These are phyloP conservation scores for Pyrenochaeta sp. DNA, from an alignment of 2,329 filamentous ascomycete species.

Conservation along the genomic window DNA sequence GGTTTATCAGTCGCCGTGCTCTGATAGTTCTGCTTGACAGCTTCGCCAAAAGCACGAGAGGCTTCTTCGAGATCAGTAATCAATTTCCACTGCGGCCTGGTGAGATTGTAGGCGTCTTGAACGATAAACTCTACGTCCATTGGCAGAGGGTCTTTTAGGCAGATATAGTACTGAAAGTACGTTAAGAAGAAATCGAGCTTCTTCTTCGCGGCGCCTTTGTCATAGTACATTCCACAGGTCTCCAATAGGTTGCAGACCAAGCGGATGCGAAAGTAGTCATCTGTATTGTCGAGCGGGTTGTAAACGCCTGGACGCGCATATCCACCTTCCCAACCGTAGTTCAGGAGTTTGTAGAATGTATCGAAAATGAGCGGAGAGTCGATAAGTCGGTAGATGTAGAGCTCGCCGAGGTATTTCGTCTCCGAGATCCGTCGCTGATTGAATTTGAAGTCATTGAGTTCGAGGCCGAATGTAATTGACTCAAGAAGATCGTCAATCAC, in stretches of 20 bases:
- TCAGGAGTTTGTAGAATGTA: constrained; percentile 90
- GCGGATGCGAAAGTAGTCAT: constrained; percentile 96
- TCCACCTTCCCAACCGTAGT: constrained; percentile 85
- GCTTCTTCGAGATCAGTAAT: constrained; percentile 83
- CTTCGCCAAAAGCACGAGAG: constrained; percentile 80
- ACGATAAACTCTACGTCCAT: constrained; percentile 98
- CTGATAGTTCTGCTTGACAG: constrained; percentile 90
- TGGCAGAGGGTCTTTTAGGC: constrained; percentile 85
- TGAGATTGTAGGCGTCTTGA: constrained; percentile 85
- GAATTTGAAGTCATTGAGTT: constrained; percentile 96
- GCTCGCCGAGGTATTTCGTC: constrained; percentile 93
- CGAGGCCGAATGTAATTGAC: constrained; percentile 83
- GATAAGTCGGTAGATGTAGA: constrained; percentile 97
- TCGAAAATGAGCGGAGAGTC: constrained; percentile 97
- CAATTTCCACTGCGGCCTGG: constrained; percentile 92
- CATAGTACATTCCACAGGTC: constrained; percentile 95
- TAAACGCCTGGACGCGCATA: constrained; percentile 79
- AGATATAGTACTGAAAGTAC: constrained; percentile 97
- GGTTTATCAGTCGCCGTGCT: constrained; percentile 73
- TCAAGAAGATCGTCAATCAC: constrained; percentile 93
- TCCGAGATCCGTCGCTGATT: constrained; percentile 95
- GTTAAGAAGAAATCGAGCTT: constrained; percentile 97
- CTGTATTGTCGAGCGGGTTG: constrained; percentile 82
- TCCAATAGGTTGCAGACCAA: constrained; percentile 89
- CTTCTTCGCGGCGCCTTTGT: constrained; percentile 90